phyloP scores from a whole-genome alignment of 2,329 filamentous ascomycete species.

The Diaporthe destruens region DNA sequence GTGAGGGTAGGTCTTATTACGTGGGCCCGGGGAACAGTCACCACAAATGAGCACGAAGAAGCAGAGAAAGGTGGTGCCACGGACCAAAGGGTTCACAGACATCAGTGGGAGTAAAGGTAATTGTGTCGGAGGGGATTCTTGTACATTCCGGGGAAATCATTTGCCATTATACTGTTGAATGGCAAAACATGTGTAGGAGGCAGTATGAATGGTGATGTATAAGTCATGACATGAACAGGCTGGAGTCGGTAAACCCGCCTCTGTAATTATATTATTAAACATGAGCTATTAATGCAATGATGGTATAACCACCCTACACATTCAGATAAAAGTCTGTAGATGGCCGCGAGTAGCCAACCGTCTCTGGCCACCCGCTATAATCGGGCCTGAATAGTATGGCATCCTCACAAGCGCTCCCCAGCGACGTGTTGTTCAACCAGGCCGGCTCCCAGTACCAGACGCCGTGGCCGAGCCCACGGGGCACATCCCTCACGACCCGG shows the following conservation, averaged over 20 bases:
- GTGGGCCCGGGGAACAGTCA: too few relatives aligned
- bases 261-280: not conserved
- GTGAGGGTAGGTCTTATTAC: too few relatives aligned
- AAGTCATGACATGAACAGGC: not conserved
- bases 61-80: too few relatives aligned
- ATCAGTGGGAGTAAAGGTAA: too few relatives aligned
- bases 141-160: not conserved
- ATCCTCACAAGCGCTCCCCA: slow-evolving; percentile 56
- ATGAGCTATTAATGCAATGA: not conserved
- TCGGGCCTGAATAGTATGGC: slow-evolving; percentile 11
- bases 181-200: too few relatives aligned
- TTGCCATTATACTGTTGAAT: not conserved
- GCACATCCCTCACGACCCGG: slow-evolving; percentile 59
- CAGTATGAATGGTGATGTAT: not conserved
- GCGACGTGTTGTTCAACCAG: slow-evolving; percentile 74
- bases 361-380: slow-evolving; percentile 9
- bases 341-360: slow-evolving; percentile 14
- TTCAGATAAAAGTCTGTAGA: slow-evolving; percentile 9
- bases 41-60: too few relatives aligned
- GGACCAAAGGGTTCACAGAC: too few relatives aligned
- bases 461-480: slow-evolving; percentile 66
- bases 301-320: not conserved
- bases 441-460: slow-evolving; percentile 82
- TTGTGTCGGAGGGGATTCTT: not conserved
- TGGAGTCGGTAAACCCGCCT: not conserved